Base-by-base conservation (phyloP, 805 yeast genomes). In the Metschnikowia lachancei region DNA sequence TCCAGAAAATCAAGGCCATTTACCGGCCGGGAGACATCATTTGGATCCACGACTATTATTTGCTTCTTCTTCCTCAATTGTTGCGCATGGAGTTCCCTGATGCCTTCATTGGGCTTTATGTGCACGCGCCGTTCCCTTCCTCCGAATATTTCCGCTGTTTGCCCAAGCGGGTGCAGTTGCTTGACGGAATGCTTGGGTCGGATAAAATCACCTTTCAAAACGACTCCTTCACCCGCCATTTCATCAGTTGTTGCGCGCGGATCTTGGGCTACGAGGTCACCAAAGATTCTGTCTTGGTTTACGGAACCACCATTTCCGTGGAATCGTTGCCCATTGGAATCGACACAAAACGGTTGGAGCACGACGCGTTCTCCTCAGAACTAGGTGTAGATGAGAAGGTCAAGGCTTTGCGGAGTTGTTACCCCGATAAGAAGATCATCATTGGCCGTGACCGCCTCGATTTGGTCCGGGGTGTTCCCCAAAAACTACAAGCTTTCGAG, bases 381-480 rank as follows among this genome's bases (percentile, higher is more conserved):
- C 53, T 59, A 5, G 64, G 65, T 26, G 77, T 85, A 39, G 85
- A 81, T 50, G 77, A 74, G 20, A 85, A 87, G 61, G 83, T 87
- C 10, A 50, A 70, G 18, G 82, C 87, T 2, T 78, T 94, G 49
- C 76, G 78, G 51, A 76, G 78, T 47, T 68, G 84, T 31, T 85
- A 85, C 58, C 74, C 72, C 22, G 82, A 76, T 47, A 80, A 83
- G 57, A 87, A 84, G 63, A 81, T 94, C 53, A 87, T 94, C 55
- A 85, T 94, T 34, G 99, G 99, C 26, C 81, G 99, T 63, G 99
- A 94, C 63, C 73, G 98, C 50, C 76, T 94, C 50, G 98, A 94
- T 63, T 70, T 85, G 9, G 96, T 92, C 17, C 81, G 96, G 51
- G 98, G 99, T 28, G 96, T 94, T 24, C 81, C 87, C 3, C 98